A percentile compares a stretch with the other conserved stretches of the same genome.
Evolutionary conservation across 352 stramenopile species (phyloP).

Genomic region (Phytopythium ostracodes): DNA sequence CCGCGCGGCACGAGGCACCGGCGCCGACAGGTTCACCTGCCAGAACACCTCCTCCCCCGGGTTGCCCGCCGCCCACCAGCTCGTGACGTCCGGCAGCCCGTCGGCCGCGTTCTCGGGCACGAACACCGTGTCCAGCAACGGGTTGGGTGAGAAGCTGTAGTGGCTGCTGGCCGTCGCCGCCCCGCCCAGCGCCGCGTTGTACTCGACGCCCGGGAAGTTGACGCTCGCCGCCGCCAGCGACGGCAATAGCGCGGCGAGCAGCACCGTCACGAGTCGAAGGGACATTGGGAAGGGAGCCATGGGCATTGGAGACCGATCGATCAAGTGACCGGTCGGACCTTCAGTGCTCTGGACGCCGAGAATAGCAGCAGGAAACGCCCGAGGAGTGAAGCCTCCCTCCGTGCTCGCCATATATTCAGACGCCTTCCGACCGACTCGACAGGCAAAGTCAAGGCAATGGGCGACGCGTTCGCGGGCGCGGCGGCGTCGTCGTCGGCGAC

Average conservation of each 20-base stretch:
- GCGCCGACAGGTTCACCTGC: constrained; percentile 66
- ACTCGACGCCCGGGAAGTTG: constrained; percentile 62
- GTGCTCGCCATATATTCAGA: not conserved
- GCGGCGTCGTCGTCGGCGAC: constrained; percentile 10
- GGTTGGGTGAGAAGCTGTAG: constrained; percentile 67
- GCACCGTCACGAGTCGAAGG: not conserved
- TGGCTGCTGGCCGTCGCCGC: constrained; percentile 61
- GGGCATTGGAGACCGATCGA: no score
- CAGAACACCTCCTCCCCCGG: constrained; percentile 46
- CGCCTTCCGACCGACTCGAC: not conserved
- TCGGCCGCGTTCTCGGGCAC: constrained; percentile 66
- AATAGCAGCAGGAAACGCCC: constrained; percentile 1
- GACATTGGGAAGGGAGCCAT: no score
- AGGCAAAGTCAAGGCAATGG: constrained; percentile 20
- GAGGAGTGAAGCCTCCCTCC: not conserved
- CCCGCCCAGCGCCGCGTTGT: constrained; percentile 58
- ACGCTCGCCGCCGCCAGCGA: constrained; percentile 17
- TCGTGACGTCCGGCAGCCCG: constrained; percentile 62
- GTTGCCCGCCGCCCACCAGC: constrained; percentile 73
- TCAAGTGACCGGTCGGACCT: no score
- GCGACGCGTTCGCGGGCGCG: constrained; percentile 13
- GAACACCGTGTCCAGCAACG: constrained; percentile 52
- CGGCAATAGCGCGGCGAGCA: constrained; percentile 9
- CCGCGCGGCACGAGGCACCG: constrained; percentile 37
- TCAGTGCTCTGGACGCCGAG: not conserved